Evolutionary conservation across 495 filamentous ascomycete genomes (phyloP).

Genomic region (Aspergillus sclerotioniger): DNA sequence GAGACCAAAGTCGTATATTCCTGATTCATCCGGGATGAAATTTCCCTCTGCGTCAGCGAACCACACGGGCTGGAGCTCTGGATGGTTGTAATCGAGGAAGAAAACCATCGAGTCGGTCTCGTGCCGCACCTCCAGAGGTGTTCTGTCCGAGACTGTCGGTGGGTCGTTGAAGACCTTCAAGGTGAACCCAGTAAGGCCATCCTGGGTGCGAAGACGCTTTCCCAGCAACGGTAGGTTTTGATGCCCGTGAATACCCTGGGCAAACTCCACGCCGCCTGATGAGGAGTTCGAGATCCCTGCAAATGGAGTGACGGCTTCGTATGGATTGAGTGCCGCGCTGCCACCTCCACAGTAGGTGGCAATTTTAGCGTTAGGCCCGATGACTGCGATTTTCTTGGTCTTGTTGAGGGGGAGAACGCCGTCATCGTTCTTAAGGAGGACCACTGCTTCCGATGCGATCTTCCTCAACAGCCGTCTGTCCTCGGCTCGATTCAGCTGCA

Average conservation of each 20-base stretch:
- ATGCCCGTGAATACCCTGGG: constrained; percentile 56
- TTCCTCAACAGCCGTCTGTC: constrained; percentile 58
- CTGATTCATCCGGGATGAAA: constrained; percentile 54
- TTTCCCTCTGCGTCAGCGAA: constrained; percentile 58
- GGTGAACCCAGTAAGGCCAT: constrained; percentile 49
- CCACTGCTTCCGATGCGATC: constrained; percentile 64
- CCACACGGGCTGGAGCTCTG: constrained; percentile 46
- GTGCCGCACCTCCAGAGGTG: constrained; percentile 46
- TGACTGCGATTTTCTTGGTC: constrained; percentile 62
- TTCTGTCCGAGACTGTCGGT: constrained; percentile 33
- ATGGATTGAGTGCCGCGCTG: constrained; percentile 69
- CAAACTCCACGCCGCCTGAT: constrained; percentile 33
- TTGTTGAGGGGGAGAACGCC: constrained; percentile 58
- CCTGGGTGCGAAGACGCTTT: constrained; percentile 35
- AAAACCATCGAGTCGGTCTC: constrained; percentile 50
- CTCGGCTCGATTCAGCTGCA: constrained; percentile 57
- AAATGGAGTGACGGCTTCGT: constrained; percentile 66
- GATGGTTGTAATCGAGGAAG: constrained; percentile 60
- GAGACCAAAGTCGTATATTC: constrained; percentile 68
- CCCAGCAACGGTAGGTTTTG: constrained; percentile 56
- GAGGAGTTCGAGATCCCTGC: constrained; percentile 54
- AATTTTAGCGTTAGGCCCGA: constrained; percentile 72
- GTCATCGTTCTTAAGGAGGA: constrained; percentile 71
- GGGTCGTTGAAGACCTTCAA: constrained; percentile 58
- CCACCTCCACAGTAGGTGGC: constrained; percentile 75